Evolutionary conservation across 2,329 filamentous ascomycete species (phyloP), one percentile per base, ranked within the genome.

Genomic region (Emericellopsis atlantica): DNA sequence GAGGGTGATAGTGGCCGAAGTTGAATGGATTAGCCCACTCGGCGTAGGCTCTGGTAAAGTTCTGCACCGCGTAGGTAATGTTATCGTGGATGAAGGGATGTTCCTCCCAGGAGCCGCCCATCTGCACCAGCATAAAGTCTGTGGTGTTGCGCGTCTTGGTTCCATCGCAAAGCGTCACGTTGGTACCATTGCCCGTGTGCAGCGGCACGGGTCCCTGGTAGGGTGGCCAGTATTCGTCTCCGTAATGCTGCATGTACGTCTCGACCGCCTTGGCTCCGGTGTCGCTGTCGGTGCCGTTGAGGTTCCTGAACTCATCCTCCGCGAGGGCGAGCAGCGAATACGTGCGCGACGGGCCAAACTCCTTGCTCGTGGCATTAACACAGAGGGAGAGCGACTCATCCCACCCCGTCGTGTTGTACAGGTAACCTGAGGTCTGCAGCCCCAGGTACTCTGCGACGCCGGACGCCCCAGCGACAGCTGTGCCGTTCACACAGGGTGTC

Each of bases 21-120:
- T 57, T 61, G 52, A 63, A 64, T 1, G 59, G 59, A 34, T 64
- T 64, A 10, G 58, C 61, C 61, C 61, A 65, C 40, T 65, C 59
- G 1, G 53, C 48, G 24, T 61, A 62, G 1, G 51, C 52, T 12
- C 58, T 48, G 1, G 57, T 59, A 40, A 64, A 65, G 48, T 64
- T 61, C 37, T 56, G 48, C 23, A 62, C 45, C 1, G 61, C 61
- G 34, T 61, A 56, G 3, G 54, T 59, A 33, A 61, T 48, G 46
- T 62, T 61, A 37, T 56, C 52, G 42, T 63, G 56, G 34, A 62
- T 61, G 31, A 59, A 48, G 5, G 61, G 61, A 36, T 64, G 61
- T 41, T 64, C 61, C 37, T 64, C 61, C 60, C 60, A 64, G 1
- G 57, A 58, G 9, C 61, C 60, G 18, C 61, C 61, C n/a, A 63